Conservation (phyloP, 495 filamentous ascomycete species). For the Aspergillus campestris region DNA sequence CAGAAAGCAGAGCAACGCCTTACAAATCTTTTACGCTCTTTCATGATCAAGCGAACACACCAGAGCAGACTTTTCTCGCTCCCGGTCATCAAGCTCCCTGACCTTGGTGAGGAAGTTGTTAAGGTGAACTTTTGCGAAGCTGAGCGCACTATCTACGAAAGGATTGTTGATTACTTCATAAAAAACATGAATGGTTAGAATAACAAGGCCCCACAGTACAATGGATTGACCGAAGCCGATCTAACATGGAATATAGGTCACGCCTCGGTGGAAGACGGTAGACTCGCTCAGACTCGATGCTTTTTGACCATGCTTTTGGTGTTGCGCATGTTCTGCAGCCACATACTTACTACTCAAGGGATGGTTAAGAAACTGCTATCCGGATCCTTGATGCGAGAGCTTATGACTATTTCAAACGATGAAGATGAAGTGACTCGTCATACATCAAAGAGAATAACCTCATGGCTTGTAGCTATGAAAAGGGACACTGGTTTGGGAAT, state of each 20-base stretch:
- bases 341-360: conserved; percentile 41
- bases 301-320: conserved; percentile 33
- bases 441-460: conserved; percentile 7
- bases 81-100: conserved; percentile 49
- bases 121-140: conserved; percentile 35
- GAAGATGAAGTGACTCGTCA: neutral
- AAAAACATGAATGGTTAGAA: conserved; percentile 24
- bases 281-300: conserved; percentile 11
- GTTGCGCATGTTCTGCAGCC: conserved; percentile 45
- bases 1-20: conserved; percentile 23
- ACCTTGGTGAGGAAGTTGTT: conserved; percentile 22
- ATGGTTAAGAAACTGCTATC: conserved; percentile 36
- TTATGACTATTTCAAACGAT: conserved; percentile 13
- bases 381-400: conserved; percentile 25
- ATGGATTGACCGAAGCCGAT: neutral
- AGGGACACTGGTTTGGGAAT: neutral
- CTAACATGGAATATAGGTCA: conserved; percentile 1
- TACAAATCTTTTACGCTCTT: conserved; percentile 25
- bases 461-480: conserved; percentile 2
- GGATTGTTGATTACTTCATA: conserved; percentile 28
- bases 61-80: conserved; percentile 42
- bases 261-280: neutral
- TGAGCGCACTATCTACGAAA: conserved; percentile 42
- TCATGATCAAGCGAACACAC: conserved; percentile 49
- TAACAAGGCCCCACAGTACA: neutral